A percentile compares a stretch with the other conserved stretches of the same genome.
These are phyloP conservation scores for Mortierella sp. DNA, from an alignment of 371 early-diverging fungal species.

Conservation along the genomic window DNA sequence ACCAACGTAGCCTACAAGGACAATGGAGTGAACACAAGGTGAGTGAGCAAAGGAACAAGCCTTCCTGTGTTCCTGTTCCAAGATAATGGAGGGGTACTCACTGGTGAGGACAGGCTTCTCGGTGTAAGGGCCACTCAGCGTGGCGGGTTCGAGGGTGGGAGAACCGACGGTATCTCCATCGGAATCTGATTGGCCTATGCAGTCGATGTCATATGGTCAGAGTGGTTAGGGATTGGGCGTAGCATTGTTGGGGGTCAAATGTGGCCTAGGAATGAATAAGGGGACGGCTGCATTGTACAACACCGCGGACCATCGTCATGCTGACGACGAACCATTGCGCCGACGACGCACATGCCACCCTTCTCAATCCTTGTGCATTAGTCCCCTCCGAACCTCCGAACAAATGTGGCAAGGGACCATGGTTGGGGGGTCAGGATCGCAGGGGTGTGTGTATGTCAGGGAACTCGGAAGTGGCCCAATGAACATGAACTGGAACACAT, in stretches of 20 bases:
- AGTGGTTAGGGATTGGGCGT: conserved; percentile 12
- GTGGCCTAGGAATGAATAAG: not conserved
- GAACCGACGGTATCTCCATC: conserved; percentile 48
- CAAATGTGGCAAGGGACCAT: too few species aligned
- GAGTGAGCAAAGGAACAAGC: not conserved
- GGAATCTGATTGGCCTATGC: conserved; percentile 48
- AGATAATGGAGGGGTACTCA: conserved; percentile 19
- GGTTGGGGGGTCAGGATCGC: too few species aligned
- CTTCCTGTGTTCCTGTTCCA: too few species aligned
- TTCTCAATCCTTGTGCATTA: too few species aligned
- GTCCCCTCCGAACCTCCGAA: too few species aligned
- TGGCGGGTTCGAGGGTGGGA: conserved; percentile 17
- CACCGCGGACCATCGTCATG: too few species aligned
- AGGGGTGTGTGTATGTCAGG: too few species aligned
- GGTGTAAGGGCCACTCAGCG: conserved; percentile 23
- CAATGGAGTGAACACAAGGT: conserved; percentile 1
- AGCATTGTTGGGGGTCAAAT: conserved; percentile 4
- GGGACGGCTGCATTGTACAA: not conserved
- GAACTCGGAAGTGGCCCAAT: too few species aligned
- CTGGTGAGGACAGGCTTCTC: conserved; percentile 52
- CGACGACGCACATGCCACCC: too few species aligned
- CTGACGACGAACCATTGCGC: too few species aligned
- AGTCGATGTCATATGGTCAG: not conserved
- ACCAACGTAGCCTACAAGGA: conserved; percentile 79
- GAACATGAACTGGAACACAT: too few species aligned